Evolutionary conservation across 306 rosid genomes (phyloP).

Genomic region (Glycyrrhiza uralensis): DNA sequence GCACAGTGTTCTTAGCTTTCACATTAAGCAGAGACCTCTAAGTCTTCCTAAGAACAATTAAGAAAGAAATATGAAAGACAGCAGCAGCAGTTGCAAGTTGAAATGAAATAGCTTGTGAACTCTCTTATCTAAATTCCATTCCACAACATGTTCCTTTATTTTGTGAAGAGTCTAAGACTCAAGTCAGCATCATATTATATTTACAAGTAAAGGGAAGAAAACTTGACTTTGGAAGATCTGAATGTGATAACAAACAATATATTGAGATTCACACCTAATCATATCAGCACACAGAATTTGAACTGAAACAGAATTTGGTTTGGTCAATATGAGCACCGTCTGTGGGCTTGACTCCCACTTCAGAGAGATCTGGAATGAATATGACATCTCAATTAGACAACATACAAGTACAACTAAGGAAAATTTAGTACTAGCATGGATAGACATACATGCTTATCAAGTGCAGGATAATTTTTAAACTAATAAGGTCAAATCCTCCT

Average conservation of each 20-base stretch:
- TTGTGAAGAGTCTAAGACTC: conserved; percentile 18
- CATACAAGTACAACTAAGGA: conserved; percentile 6
- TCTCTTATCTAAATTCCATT: conserved; percentile 26
- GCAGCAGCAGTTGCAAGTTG: not conserved
- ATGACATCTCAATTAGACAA: conserved; percentile 34
- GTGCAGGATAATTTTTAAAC: not conserved
- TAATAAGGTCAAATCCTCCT: conserved; percentile 26
- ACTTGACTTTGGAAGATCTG: not conserved
- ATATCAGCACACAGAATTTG: conserved; percentile 81
- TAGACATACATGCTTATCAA: not conserved
- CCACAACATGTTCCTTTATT: not conserved
- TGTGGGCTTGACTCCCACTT: conserved; percentile 93
- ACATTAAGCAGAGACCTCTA: not conserved
- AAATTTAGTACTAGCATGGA: not conserved
- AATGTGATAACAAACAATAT: conserved; percentile 11
- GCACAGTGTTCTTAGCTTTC: not conserved
- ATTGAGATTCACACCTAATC: conserved; percentile 61
- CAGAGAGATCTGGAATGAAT: conserved; percentile 80
- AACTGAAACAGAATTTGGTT: conserved; percentile 87
- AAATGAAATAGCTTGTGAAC: not conserved
- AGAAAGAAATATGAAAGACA: conserved; percentile 8
- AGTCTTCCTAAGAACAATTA: conserved; percentile 5
- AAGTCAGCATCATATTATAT: not conserved
- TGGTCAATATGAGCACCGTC: conserved; percentile 84
- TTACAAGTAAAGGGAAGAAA: conserved; percentile 5